A percentile compares a stretch with the other conserved stretches of the same genome.
Evolutionary conservation across 768 basidiomycete genomes (phyloP).

Genomic region (Austroboletus festivus): DNA sequence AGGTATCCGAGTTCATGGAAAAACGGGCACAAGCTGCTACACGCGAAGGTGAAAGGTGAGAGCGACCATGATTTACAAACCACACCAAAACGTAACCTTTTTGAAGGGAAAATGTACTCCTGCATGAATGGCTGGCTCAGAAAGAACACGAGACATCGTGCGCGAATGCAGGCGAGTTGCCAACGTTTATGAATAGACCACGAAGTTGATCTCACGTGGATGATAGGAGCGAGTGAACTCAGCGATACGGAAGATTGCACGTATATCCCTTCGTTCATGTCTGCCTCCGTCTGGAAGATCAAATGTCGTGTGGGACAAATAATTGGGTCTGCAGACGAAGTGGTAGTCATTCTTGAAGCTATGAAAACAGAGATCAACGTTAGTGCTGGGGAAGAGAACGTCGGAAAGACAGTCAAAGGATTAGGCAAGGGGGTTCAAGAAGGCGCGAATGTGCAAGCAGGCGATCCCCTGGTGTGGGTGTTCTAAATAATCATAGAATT

Average conservation of each 20-base stretch:
- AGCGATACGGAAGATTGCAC: slow-evolving; percentile 2
- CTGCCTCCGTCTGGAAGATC: slow-evolving; percentile 52
- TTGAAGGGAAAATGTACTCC: slow-evolving; percentile 40
- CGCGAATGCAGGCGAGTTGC: slow-evolving; percentile 4
- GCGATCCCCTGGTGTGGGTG: slow-evolving; percentile 42
- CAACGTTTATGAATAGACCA: too few relatives aligned
- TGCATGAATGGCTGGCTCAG: slow-evolving; percentile 42
- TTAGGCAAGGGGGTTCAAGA: slow-evolving; percentile 41
- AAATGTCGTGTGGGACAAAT: slow-evolving; percentile 40
- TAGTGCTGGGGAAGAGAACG: slow-evolving; percentile 40
- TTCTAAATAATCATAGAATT: too few relatives aligned
- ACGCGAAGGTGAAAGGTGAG: slow-evolving; percentile 42
- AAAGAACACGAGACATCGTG: slow-evolving; percentile 18
- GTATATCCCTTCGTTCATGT: slow-evolving; percentile 35
- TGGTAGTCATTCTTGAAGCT: slow-evolving; percentile 53
- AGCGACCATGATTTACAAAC: too few relatives aligned
- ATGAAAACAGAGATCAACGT: slow-evolving; percentile 66
- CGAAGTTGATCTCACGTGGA: background rate
- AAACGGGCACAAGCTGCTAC: slow-evolving; percentile 36
- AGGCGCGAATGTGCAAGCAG: slow-evolving; percentile 45
- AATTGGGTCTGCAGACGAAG: slow-evolving; percentile 39
- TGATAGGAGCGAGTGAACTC: slow-evolving; percentile 1
- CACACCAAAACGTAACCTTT: background rate
- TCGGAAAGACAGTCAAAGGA: slow-evolving; percentile 42
- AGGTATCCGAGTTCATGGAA: slow-evolving; percentile 41